These are phyloP conservation scores for Aspergillus diversus DNA, from an alignment of 495 filamentous ascomycete species.

Conservation along the genomic window DNA sequence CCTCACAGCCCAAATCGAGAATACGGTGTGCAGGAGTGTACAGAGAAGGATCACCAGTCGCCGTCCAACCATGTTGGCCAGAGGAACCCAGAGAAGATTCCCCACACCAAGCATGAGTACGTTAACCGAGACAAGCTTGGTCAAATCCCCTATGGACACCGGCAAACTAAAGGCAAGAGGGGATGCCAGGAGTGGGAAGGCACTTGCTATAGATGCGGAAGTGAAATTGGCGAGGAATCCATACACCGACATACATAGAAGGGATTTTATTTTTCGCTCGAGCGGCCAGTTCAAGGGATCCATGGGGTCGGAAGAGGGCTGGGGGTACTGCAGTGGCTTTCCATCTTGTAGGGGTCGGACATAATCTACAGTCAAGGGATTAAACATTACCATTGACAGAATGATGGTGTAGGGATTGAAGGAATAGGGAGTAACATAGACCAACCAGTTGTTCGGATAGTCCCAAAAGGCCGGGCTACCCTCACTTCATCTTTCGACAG, in stretches of 20 bases:
- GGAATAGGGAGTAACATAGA: too few relatives aligned
- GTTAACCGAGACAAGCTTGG: constrained; percentile 36
- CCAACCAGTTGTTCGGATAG: too few relatives aligned
- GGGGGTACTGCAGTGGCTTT: neutral
- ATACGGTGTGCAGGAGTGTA: constrained; percentile 30
- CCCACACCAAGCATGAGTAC: constrained; percentile 38
- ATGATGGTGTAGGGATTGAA: too few relatives aligned
- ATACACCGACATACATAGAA: neutral
- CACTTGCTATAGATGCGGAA: neutral
- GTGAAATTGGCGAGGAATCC: neutral
- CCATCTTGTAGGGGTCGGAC: neutral
- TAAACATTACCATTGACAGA: too few relatives aligned
- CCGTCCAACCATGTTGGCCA: constrained; percentile 37
- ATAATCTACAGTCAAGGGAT: too few relatives aligned
- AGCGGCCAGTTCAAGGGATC: neutral
- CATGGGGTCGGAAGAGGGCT: neutral
- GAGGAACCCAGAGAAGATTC: constrained; percentile 38
- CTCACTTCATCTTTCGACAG: too few relatives aligned
- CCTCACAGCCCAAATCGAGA: constrained; percentile 35
- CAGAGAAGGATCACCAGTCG: constrained; percentile 36
- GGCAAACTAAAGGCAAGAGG: neutral
- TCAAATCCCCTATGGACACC: neutral
- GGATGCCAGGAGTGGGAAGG: neutral
- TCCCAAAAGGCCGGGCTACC: too few relatives aligned
- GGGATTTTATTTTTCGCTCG: neutral